Base-by-base conservation (phyloP, 2,329 filamentous ascomycete genomes). In the Chaetomium sp. region DNA sequence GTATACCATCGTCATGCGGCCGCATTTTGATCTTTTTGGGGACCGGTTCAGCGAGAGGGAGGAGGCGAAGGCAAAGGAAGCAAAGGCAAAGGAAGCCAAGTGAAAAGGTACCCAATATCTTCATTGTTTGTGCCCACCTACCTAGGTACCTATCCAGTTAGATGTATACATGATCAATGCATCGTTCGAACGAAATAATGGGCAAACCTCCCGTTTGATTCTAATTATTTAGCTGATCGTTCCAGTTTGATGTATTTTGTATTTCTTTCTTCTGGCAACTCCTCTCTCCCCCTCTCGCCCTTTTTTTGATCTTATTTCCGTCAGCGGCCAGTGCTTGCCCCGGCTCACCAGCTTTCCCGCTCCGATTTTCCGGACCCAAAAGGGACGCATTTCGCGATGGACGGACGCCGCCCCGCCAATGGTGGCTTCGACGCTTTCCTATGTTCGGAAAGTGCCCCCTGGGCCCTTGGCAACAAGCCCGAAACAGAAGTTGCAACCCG, bases 1-100 rank as follows among this genome's bases (percentile, higher is more conserved):
- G 73, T 89, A 87, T 70, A 89, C 85, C 0, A 80, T 90, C 31
- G 67, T 90, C 1, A 88, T 90, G 85, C 76, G 85, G 60, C 82
- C 83, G 27, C 83, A 88, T 68, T 82, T 88, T 67, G 81, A 81
- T 29, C 73, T 89, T 2, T 89, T 90, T 72, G 81, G 78, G 1
- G 87, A 90, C 75, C 78, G 87, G 9, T 89, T 78, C 66, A 89
- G 87, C 72, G 87, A 90, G 73, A 76, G 87, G 25, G 76, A 76
- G 69, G 81, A 83, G 71, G 75, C 71, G 54, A 72, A 63, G 56
- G 60, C 27, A 23, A 45, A 45, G 35, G 38, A 31, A 19, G 38
- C 38, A 7, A 42, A 42, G 16, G 5, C 16, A 42, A 19, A 19
- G 35, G 33, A 35, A 35, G n/a, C n/a, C n/a, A n/a, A n/a, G n/a